Base-by-base conservation (phyloP, 2,329 filamentous ascomycete species). In the Ceratocystis lukuohia region DNA sequence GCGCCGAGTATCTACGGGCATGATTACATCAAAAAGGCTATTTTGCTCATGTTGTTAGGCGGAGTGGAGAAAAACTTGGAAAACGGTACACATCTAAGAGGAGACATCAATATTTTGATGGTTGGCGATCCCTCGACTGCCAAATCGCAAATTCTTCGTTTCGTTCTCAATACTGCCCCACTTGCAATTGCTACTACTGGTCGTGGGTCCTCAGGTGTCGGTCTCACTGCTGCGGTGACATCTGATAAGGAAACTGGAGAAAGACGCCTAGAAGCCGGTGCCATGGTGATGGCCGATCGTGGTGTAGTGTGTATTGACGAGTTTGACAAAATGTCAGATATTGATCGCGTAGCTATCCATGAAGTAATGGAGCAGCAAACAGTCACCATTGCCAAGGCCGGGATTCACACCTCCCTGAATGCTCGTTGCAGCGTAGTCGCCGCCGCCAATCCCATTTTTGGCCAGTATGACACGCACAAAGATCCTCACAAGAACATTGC, bases 301-400 rank as follows among this genome's bases (percentile, higher is more conserved):
- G 94, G 94, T 71, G 93, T 99, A 10, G 94, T 99, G 44, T 99
- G 94, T 79, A 99, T 99, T 70, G 94, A 99, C 74, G 94, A 99
- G 73, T 99, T 99, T 71, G 94, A 99, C 79, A 99, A 99, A 77
- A 99, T 99, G 94, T 96, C 91, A 67, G 94, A 99, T 74, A 88
- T 97, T 67, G 94, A 99, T 76, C 86, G 94, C 74, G 94, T 99
- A 3, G 94, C 94, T 61, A 99, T 99, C 71, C 94, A 99, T 83
- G 94, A 99, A 89, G 94, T 99, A 70, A 99, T 99, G 94, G 94
- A 99, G 77, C 94, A 99, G 78, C 94, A 99, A 77, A 99, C 94
- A 0, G 94, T 99, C 68, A 99, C 94, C 15, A 99, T 99, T 72
- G 94, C 94, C 64, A 99, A 99, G 78, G 94, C 94, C 1, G 94